A percentile compares a stretch with the other conserved stretches of the same genome.
phyloP scores from a whole-genome alignment of 768 basidiomycete genomes.

The Gautieria morchelliformis region DNA sequence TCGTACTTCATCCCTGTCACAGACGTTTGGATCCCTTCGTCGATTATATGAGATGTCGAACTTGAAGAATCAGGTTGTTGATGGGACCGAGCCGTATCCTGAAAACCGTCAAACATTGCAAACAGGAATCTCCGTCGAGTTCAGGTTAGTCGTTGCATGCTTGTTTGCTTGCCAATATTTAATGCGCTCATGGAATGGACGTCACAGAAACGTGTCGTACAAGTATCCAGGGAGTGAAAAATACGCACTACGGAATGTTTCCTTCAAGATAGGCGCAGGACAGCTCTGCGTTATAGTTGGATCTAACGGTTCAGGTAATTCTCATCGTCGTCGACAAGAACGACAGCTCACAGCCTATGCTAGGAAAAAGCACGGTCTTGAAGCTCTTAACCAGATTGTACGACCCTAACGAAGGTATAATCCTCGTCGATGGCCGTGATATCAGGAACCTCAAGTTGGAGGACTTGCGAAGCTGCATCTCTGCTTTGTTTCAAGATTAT shows the following conservation, averaged over 20 bases:
- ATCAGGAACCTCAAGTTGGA: neutral
- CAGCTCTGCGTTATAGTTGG: constrained; percentile 79
- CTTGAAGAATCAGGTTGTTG: constrained; percentile 51
- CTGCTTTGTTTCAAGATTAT: constrained; percentile 76
- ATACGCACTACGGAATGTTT: constrained; percentile 51
- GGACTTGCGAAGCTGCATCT: constrained; percentile 28
- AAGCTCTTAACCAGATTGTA: constrained; percentile 66
- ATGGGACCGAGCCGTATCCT: constrained; percentile 41
- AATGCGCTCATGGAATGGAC: neutral
- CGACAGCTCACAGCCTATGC: no score
- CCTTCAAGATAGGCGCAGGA: constrained; percentile 59
- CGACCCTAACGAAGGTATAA: constrained; percentile 57
- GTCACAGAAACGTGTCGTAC: constrained; percentile 59
- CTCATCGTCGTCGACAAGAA: no score
- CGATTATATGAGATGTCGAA: constrained; percentile 53
- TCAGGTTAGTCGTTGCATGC: constrained; percentile 29
- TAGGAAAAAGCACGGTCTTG: constrained; percentile 64
- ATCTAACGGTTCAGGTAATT: constrained; percentile 53
- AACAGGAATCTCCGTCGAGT: constrained; percentile 49
- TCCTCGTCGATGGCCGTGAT: constrained; percentile 48
- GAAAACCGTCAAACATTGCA: constrained; percentile 35
- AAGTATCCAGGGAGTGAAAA: constrained; percentile 36
- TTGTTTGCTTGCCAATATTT: no score
- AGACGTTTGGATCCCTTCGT: constrained; percentile 43
- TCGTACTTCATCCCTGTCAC: constrained; percentile 11